Percentiles rank a stretch among this genome's conserved stretches.
Conservation (phyloP, 2,329 filamentous ascomycete genomes). For the Elsinoe arachidis region DNA sequence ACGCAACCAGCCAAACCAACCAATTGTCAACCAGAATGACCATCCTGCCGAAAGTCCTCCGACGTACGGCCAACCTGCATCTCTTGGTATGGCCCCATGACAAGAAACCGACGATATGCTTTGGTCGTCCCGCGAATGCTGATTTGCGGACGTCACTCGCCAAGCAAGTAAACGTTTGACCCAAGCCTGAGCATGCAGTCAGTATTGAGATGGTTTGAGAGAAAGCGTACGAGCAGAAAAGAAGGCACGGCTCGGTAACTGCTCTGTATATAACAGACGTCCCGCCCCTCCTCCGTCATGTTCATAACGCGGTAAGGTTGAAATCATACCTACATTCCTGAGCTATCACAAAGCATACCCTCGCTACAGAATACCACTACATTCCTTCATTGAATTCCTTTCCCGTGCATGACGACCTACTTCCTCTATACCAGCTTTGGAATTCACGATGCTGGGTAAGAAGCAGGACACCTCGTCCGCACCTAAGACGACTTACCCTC, state of each 20-base stretch:
- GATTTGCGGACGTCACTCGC: background rate
- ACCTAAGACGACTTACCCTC: background rate
- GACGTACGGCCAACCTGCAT: too few relatives aligned
- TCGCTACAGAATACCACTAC: constrained; percentile 4
- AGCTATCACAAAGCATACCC: background rate
- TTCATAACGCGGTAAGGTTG: background rate
- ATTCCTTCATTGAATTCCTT: constrained; percentile 1
- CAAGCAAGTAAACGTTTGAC: background rate
- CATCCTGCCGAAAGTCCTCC: too few relatives aligned
- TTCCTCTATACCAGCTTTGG: background rate
- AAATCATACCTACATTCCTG: constrained; percentile 9
- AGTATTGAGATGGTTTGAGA: too few relatives aligned
- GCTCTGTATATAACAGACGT: background rate
- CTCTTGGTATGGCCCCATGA: too few relatives aligned
- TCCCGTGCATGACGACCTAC: background rate
- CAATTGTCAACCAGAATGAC: too few relatives aligned
- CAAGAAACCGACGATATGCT: too few relatives aligned
- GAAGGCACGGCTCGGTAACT: constrained; percentile 7
- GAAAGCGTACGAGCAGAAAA: background rate
- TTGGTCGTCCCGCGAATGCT: too few relatives aligned
- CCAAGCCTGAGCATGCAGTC: too few relatives aligned
- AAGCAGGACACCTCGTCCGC: background rate
- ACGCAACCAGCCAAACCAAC: too few relatives aligned
- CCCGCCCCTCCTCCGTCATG: background rate
- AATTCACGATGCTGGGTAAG: constrained; percentile 10